These are phyloP conservation scores for Debaryomyces prosopidis DNA, from an alignment of 805 yeast genomes.

Conservation along the genomic window DNA sequence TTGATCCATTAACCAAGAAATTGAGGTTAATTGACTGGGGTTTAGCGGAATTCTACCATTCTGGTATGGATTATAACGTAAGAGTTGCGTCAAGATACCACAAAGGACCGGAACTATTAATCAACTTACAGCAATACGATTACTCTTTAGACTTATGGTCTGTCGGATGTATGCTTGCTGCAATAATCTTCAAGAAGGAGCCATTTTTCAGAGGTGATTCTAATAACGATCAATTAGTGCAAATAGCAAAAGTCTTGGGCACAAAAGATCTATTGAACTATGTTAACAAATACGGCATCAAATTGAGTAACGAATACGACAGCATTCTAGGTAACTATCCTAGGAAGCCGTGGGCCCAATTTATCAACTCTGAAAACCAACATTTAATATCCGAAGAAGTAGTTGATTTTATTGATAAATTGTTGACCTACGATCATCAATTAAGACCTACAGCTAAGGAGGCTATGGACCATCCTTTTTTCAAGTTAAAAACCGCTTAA, in stretches of 20 bases:
- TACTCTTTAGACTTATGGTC: slow-evolving; percentile 94
- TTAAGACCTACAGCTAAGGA: slow-evolving; percentile 86
- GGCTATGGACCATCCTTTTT: slow-evolving; percentile 70
- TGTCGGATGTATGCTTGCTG: slow-evolving; percentile 89
- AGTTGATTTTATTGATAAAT: slow-evolving; percentile 76
- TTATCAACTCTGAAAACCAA: slow-evolving; percentile 68
- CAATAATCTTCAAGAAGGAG: slow-evolving; percentile 85
- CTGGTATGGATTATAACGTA: slow-evolving; percentile 86
- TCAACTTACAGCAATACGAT: slow-evolving; percentile 85
- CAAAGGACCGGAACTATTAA: slow-evolving; percentile 90
- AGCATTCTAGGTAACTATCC: slow-evolving; percentile 68
- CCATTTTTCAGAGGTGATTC: slow-evolving; percentile 92
- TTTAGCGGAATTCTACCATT: slow-evolving; percentile 89
- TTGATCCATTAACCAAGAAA: slow-evolving; percentile 71
- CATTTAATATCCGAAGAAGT: slow-evolving; percentile 67
- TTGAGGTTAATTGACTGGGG: slow-evolving; percentile 94
- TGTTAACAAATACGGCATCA: slow-evolving; percentile 67
- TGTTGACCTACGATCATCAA: slow-evolving; percentile 84
- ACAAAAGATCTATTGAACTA: slow-evolving; percentile 76
- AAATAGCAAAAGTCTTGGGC: slow-evolving; percentile 85
- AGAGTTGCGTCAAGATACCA: slow-evolving; percentile 91
- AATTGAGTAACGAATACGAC: slow-evolving; percentile 72
- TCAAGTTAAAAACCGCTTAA: slow-evolving; percentile 14
- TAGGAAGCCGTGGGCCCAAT: slow-evolving; percentile 83
- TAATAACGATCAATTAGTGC: slow-evolving; percentile 87